Evolutionary conservation across 768 basidiomycete species (phyloP).

Genomic region (Goffeauzyma gilvescens): DNA sequence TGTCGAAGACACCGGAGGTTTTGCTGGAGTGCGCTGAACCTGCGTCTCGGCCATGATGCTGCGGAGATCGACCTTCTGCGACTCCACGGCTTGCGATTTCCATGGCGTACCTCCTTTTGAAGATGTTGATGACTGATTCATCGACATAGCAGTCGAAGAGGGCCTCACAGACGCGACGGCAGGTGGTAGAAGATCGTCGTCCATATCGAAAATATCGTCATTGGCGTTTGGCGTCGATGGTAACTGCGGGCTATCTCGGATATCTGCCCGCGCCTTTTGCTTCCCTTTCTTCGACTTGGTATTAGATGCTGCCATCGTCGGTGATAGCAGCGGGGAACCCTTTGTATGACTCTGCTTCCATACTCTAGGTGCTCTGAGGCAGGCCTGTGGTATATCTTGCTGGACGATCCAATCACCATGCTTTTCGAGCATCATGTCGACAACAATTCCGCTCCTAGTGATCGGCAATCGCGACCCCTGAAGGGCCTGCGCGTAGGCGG

Average conservation of each 20-base stretch:
- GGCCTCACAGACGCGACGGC: constrained; percentile 17
- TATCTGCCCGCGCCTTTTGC: constrained; percentile 8
- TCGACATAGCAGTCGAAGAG: constrained; percentile 15
- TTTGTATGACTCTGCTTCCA: no score
- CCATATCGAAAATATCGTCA: constrained; percentile 70
- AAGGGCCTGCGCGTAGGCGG: constrained; percentile 39
- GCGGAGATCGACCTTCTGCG: constrained; percentile 58
- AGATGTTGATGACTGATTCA: constrained; percentile 7
- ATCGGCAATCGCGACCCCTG: constrained; percentile 53
- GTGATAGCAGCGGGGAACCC: no score
- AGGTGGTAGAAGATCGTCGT: constrained; percentile 41
- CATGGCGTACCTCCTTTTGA: constrained; percentile 31
- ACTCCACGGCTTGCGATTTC: constrained; percentile 14
- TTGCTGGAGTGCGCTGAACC: constrained; percentile 10
- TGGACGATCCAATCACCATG: constrained; percentile 50
- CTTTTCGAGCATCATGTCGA: constrained; percentile 42
- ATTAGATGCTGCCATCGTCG: constrained; percentile 21
- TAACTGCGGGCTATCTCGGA: constrained; percentile 24
- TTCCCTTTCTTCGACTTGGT: constrained; percentile 14
- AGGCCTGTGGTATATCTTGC: constrained; percentile 32
- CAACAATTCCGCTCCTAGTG: constrained; percentile 41
- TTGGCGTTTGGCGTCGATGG: constrained; percentile 27
- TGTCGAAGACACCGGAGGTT: constrained; percentile 1
- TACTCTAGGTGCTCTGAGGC: constrained; percentile 19
- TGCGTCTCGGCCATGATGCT: constrained; percentile 66